Evolutionary conservation across 371 early-diverging fungal species (phyloP), one percentile per base, ranked within the genome.

Genomic region (Mortierella sp.): DNA sequence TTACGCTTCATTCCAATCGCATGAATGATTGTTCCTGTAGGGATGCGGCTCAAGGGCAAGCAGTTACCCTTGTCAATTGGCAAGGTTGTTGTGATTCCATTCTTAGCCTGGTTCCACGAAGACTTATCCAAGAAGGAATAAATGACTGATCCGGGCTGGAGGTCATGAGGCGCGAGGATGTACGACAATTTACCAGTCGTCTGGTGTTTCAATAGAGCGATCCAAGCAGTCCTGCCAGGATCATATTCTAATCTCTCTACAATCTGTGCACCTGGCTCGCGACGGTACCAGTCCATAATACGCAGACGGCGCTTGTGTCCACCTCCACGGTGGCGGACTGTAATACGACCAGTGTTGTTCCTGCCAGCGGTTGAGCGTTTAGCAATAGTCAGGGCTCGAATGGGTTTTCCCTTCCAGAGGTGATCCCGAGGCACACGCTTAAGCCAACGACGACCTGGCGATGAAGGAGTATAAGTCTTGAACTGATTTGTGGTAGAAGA

Each of bases 191-290:
- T 88, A 66, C 92, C 92, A 28, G 92, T 93, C 35, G 86, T 85
- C 55, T 93, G 87, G 75, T 95, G 90, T 61, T 90, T 88, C 73
- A 98, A 86, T 70, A 98, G 79, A 10, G 96, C 96, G 70, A 98
- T 93, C 84, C 95, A 94, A n/a, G 94, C 97, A 40, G 93, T 92
- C 55, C 99, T 87, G 79, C 96, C 96, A 28, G 99, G 99, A 82
- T 98, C 99, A 76, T 96, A 95, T 83, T 98, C 99, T 23, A 97
- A 83, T 22, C 99, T 90, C 66, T 95, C 86, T 2, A 98, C 97
- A 51, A 90, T 87, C 69, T 96, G 96, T 7, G 88, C 83, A 1
- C 96, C 97, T 0, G 91, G 76, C 58, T 89, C 89, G 34, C 70
- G 78, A 65, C 99, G 95, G 66, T 88, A 79, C 87, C 96, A 97